A percentile compares a stretch with the other conserved stretches of the same genome.
Evolutionary conservation across 768 basidiomycete genomes (phyloP).

Genomic region (Xerocomellus chrysenteron): DNA sequence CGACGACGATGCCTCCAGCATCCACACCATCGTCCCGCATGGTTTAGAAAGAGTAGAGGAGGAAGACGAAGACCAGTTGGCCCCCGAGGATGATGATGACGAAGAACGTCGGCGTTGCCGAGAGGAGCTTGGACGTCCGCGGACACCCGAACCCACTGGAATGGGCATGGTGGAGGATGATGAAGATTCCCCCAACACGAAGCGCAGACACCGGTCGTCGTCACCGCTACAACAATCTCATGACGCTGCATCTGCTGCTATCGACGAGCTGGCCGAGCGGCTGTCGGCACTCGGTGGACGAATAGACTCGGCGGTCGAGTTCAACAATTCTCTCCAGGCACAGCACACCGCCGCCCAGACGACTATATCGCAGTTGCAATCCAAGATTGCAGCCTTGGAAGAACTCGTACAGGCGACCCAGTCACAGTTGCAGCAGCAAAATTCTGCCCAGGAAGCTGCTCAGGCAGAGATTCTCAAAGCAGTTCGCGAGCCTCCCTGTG

Average conservation of each 20-base stretch:
- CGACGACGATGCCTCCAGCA: constrained; percentile 70
- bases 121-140: constrained; percentile 66
- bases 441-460: constrained; percentile 35
- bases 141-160: constrained; percentile 77
- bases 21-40: constrained; percentile 68
- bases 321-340: constrained; percentile 69
- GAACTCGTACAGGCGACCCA: constrained; percentile 54
- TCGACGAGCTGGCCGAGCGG: constrained; percentile 61
- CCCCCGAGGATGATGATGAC: constrained; percentile 40
- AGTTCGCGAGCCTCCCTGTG: constrained; percentile 34
- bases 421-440: constrained; percentile 39
- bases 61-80: constrained; percentile 63
- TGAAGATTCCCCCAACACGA: constrained; percentile 34
- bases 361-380: constrained; percentile 68
- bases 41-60: constrained; percentile 72
- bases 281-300: constrained; percentile 64
- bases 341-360: constrained; percentile 77
- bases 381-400: constrained; percentile 70
- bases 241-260: constrained; percentile 33
- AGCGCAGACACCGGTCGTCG: constrained; percentile 16
- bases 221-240: constrained; percentile 19
- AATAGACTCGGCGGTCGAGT: constrained; percentile 70
- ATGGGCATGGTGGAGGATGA: constrained; percentile 52
- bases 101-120: constrained; percentile 46
- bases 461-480: constrained; percentile 33